Evolutionary conservation across 83 land plant genomes (phyloP), one percentile per base, ranked within the genome.

Genomic region (Diphasiastrum complanatum): DNA sequence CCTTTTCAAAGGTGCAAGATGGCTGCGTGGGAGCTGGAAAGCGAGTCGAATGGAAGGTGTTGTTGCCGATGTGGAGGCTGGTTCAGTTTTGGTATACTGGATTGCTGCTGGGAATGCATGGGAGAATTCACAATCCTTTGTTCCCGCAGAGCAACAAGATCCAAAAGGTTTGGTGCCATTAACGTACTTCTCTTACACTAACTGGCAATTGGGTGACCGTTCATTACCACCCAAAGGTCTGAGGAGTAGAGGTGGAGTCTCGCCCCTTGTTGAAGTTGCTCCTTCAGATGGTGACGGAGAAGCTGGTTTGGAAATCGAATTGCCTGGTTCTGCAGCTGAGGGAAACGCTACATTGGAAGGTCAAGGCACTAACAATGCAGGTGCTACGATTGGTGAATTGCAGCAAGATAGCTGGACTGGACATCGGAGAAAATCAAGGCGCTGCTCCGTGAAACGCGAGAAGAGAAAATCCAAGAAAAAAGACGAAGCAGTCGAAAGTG

Each of bases 171-270:
- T 91, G 31, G 79, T 81, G 6, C 71, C 78, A 18, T 67, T 91
- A 78, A 61, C 80, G 5, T 76, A 76, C 57, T 87, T 84, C 55
- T 56, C 80, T n/a, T 79, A 91, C 69, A 79, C 83, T 26, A 75
- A 74, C 56, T 91, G 95, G 95, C 89, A 84, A 67, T 68, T 87
- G 56, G 97, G 97, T 47, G 97, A 91, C 61, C 86, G 83, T 67
- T 80, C 95, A 45, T 63, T 77, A 16, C 66, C 79, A 51, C 76
- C 81, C 11, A 0, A 20, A 29, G 27, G 45, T n/a, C 29, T 11
- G 29, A 23, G 56, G 1, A 29, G 23, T 14, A 51, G 20, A 19
- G n/a, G 32, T 28, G 23, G 33, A 47, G 29, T 40, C 3, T 2
- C 47, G 23, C 5, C 38, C 59, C 2, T 22, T 16, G 66, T 62